These are phyloP conservation scores for Penicillium sclerotigenum DNA, from an alignment of 2,329 filamentous ascomycete species.

Conservation along the genomic window DNA sequence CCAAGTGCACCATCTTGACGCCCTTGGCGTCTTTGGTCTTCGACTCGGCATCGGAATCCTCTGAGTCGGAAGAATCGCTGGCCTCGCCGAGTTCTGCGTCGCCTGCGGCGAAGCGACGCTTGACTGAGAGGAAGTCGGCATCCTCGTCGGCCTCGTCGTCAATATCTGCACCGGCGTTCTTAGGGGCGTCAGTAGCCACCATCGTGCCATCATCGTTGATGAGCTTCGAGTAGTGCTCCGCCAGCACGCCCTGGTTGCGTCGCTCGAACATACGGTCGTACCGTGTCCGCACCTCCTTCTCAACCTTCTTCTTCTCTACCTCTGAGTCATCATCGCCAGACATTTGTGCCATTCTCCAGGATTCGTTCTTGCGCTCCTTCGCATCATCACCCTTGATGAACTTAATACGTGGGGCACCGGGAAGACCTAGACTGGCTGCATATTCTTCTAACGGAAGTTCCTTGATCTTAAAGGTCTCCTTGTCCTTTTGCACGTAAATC, in stretches of 20 bases:
- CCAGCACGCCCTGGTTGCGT: constrained; percentile 90
- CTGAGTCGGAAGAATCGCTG: constrained; percentile 24
- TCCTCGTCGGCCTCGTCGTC: constrained; percentile 61
- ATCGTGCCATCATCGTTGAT: constrained; percentile 59
- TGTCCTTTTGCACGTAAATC: constrained; percentile 83
- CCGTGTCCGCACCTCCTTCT: constrained; percentile 72
- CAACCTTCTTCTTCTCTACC: constrained; percentile 55
- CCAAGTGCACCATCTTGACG: constrained; percentile 49
- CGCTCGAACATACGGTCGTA: constrained; percentile 98
- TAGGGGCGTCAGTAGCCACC: constrained; percentile 29
- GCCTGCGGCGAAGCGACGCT: constrained; percentile 74
- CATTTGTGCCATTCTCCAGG: constrained; percentile 61
- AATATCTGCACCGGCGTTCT: constrained; percentile 29
- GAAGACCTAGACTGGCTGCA: constrained; percentile 79
- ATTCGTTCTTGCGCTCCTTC: constrained; percentile 83
- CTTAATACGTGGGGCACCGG: constrained; percentile 88
- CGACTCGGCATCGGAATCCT: constrained; percentile 42
- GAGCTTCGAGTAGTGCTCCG: constrained; percentile 88
- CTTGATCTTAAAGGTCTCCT: constrained; percentile 82
- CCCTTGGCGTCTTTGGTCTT: constrained; percentile 37
- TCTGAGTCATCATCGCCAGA: constrained; percentile 57
- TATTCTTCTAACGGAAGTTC: constrained; percentile 81
- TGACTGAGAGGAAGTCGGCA: constrained; percentile 82
- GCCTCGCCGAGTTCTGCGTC: constrained; percentile 52
- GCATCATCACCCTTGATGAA: constrained; percentile 87